These are phyloP conservation scores for Taphrina communis DNA, from an alignment of 1,139 yeast species.

Conservation along the genomic window DNA sequence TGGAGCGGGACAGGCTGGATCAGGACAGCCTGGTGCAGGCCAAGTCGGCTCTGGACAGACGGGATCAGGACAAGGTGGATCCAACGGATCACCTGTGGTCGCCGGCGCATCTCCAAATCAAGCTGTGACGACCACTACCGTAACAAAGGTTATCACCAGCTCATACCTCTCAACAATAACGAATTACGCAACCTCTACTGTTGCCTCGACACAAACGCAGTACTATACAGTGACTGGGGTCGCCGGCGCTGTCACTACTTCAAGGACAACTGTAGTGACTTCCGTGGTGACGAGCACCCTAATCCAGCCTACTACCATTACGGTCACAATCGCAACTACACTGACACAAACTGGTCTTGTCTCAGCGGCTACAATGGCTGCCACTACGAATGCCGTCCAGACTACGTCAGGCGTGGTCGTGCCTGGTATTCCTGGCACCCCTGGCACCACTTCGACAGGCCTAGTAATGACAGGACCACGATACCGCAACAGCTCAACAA, in stretches of 20 bases:
- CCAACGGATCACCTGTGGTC: neutral
- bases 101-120: neutral
- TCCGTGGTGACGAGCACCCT: slow-evolving; percentile 5
- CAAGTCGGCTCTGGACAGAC: slow-evolving; percentile 1
- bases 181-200: neutral
- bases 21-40: neutral
- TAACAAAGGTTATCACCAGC: neutral
- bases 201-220: slow-evolving; percentile 6
- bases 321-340: neutral
- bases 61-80: neutral
- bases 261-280: neutral
- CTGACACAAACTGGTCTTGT: neutral
- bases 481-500: neutral
- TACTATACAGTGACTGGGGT: slow-evolving; percentile 3
- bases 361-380: neutral
- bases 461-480: neutral
- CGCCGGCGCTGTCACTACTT: slow-evolving; percentile 5
- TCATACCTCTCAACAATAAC: neutral
- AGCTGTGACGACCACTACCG: neutral
- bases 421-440: too few species aligned
- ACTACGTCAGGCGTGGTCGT: too few species aligned
- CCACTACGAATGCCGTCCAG: neutral
- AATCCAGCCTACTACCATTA: neutral
- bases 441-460: neutral
- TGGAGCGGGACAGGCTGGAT: neutral